These are phyloP conservation scores for Suillus decipiens DNA, from an alignment of 768 basidiomycete genomes.

Conservation along the genomic window DNA sequence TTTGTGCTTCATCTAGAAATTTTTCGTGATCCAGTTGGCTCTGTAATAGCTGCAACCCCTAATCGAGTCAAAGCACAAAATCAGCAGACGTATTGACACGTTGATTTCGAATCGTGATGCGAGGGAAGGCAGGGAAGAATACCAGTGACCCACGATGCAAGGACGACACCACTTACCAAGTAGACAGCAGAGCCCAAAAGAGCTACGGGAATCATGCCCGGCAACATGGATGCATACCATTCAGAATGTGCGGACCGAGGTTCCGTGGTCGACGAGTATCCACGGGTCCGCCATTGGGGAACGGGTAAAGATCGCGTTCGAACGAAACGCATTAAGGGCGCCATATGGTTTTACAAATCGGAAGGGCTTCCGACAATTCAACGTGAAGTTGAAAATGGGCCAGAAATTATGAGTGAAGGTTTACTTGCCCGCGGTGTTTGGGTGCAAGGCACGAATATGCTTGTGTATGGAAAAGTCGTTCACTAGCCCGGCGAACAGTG, in stretches of 20 bases:
- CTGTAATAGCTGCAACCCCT: constrained; percentile 71
- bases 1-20: constrained; percentile 61
- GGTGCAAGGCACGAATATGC: not conserved
- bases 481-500: not conserved
- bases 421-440: constrained; percentile 5
- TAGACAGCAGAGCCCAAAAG: constrained; percentile 80
- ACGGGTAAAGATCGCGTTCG: not conserved
- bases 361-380: not conserved
- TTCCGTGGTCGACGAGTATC: constrained; percentile 1
- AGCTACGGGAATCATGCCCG: constrained; percentile 78
- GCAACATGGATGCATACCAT: constrained; percentile 70
- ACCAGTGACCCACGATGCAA: constrained; percentile 10
- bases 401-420: not conserved
- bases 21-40: constrained; percentile 69
- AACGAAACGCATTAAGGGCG: not conserved
- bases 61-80: constrained; percentile 14
- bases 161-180: constrained; percentile 47
- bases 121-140: constrained; percentile 4
- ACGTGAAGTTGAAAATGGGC: not conserved
- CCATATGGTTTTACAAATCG: constrained; percentile 2
- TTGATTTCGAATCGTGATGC: constrained; percentile 6
- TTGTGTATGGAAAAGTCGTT: not conserved
- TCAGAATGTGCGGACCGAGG: constrained; percentile 54
- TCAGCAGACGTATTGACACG: constrained; percentile 15
- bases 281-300: not conserved